Percentiles rank a stretch among this genome's conserved stretches.
phyloP scores from a whole-genome alignment of 164 flowering plant species.

The Vitis vinifera region DNA sequence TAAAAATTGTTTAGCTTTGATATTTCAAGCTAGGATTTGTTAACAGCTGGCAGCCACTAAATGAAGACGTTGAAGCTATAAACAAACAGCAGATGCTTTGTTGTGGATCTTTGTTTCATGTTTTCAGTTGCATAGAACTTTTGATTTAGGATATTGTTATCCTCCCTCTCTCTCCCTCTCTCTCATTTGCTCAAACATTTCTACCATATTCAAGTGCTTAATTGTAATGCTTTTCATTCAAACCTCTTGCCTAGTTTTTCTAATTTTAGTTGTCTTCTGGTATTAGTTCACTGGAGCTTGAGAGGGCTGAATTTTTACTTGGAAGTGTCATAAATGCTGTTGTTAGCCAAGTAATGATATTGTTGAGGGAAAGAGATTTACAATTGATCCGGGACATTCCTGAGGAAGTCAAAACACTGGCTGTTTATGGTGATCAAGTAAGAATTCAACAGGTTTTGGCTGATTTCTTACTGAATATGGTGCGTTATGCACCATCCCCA shows the following conservation, averaged over 20 bases:
- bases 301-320: slow-evolving; percentile 65
- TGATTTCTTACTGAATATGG: slow-evolving; percentile 80
- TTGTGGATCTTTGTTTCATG: slow-evolving; percentile 1
- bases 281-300: slow-evolving; percentile 72
- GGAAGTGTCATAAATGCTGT: slow-evolving; percentile 88
- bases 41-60: too few species aligned
- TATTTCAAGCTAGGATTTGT: too few species aligned
- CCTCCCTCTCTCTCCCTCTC: background rate
- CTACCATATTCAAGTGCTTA: background rate
- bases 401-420: slow-evolving; percentile 74
- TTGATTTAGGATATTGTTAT: background rate
- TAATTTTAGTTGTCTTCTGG: slow-evolving; percentile 12
- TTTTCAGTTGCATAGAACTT: background rate
- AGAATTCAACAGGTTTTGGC: slow-evolving; percentile 86
- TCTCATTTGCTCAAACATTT: background rate
- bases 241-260: background rate
- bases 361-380: slow-evolving; percentile 70
- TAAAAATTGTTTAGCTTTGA: too few species aligned
- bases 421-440: slow-evolving; percentile 81
- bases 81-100: background rate
- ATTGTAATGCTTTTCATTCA: background rate
- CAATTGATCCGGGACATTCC: slow-evolving; percentile 88
- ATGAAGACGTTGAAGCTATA: background rate
- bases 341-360: slow-evolving; percentile 86
- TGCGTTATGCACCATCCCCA: slow-evolving; percentile 73